These are phyloP conservation scores for Macrocybe sp. DNA, from an alignment of 1,284 basidiomycete species.

Conservation along the genomic window DNA sequence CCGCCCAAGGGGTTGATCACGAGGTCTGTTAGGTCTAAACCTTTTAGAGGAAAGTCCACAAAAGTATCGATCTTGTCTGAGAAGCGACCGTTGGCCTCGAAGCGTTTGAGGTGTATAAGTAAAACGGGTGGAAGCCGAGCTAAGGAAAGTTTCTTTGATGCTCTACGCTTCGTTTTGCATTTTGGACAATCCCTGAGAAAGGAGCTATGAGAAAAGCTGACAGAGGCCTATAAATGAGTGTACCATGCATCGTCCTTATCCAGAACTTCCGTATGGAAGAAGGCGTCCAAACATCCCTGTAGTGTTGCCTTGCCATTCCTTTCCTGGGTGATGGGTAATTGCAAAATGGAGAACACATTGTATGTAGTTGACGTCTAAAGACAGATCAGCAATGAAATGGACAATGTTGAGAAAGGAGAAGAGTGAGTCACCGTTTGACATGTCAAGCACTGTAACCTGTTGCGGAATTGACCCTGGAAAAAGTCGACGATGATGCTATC, in stretches of 20 bases:
- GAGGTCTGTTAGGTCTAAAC: constrained; percentile 86
- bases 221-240: constrained; percentile 17
- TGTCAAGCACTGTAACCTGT: constrained; percentile 85
- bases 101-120: constrained; percentile 95
- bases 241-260: constrained; percentile 96
- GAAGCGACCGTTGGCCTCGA: constrained; percentile 88
- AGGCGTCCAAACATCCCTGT: constrained; percentile 83
- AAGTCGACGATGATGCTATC: constrained; percentile 95
- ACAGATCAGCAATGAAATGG: constrained; percentile 11
- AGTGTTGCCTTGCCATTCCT: constrained; percentile 68
- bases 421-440: constrained; percentile 75
- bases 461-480: constrained; percentile 97
- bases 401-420: not conserved
- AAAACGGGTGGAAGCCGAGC: constrained; percentile 92
- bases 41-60: constrained; percentile 83
- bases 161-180: constrained; percentile 83
- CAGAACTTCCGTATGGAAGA: constrained; percentile 88
- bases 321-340: constrained; percentile 80
- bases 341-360: constrained; percentile 96
- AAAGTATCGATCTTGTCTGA: constrained; percentile 93
- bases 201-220: too few species aligned
- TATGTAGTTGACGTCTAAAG: constrained; percentile 93
- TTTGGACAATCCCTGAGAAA: constrained; percentile 80
- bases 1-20: constrained; percentile 70
- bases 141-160: constrained; percentile 83